These are phyloP conservation scores for Theobroma grandiflorum DNA, from an alignment of 441 rosid species.

Conservation along the genomic window DNA sequence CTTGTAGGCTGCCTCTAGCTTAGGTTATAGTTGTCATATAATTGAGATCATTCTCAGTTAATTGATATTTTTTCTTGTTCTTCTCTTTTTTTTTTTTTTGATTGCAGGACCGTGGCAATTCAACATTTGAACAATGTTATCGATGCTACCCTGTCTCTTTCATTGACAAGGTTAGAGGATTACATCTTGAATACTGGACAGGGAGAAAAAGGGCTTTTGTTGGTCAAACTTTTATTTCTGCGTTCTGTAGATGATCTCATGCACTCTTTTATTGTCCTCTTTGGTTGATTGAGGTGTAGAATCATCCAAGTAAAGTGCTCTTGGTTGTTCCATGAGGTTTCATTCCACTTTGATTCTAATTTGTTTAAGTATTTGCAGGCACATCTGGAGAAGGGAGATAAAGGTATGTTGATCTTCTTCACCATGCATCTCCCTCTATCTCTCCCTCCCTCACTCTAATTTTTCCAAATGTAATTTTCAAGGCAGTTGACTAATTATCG, in stretches of 20 bases:
- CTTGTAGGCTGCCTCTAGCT: background rate
- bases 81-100: constrained; percentile 25
- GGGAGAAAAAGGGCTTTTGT: background rate
- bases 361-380: constrained; percentile 50
- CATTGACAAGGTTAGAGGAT: constrained; percentile 71
- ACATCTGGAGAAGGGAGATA: constrained; percentile 83
- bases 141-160: constrained; percentile 90
- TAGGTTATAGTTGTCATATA: background rate
- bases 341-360: constrained; percentile 16
- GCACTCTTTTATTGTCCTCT: background rate
- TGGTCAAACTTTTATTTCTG: background rate
- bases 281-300: background rate
- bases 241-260: background rate
- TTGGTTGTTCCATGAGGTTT: background rate
- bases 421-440: background rate
- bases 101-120: constrained; percentile 47
- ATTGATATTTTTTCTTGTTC: background rate
- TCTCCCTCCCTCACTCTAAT: background rate
- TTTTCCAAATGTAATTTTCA: background rate
- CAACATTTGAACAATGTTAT: constrained; percentile 64
- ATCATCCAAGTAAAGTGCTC: background rate
- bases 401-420: constrained; percentile 49
- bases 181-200: background rate
- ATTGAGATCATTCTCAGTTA: background rate
- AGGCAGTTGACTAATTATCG: constrained; percentile 16